Percentiles rank a stretch among this genome's conserved stretches.
These are phyloP conservation scores for Rosa persica DNA, from an alignment of 306 rosid genomes.

Conservation along the genomic window DNA sequence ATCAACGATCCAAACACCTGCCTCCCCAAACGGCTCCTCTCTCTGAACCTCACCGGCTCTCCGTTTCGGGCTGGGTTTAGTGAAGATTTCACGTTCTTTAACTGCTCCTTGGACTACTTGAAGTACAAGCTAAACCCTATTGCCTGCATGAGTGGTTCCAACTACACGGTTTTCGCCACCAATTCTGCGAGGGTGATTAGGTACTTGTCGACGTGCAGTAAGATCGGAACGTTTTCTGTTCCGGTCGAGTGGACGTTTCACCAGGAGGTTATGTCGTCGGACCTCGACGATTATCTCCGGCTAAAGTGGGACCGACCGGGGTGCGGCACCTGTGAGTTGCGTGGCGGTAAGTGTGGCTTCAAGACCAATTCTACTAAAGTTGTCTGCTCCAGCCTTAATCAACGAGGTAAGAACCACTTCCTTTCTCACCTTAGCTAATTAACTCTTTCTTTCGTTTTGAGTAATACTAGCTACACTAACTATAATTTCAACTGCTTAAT, in stretches of 20 bases:
- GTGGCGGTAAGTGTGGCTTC: slow-evolving; percentile 61
- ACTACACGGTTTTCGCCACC: slow-evolving; percentile 51
- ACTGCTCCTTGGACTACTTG: slow-evolving; percentile 54
- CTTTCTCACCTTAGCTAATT: not conserved
- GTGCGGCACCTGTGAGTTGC: slow-evolving; percentile 58
- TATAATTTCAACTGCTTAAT: too few relatives aligned
- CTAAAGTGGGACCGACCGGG: slow-evolving; percentile 59
- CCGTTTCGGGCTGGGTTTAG: slow-evolving; percentile 42
- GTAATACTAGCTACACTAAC: too few relatives aligned
- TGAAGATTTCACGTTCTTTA: slow-evolving; percentile 55
- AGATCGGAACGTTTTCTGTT: slow-evolving; percentile 34
- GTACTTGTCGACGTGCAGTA: slow-evolving; percentile 41
- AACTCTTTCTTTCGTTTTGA: not conserved
- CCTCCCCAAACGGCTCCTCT: slow-evolving; percentile 54
- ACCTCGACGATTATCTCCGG: slow-evolving; percentile 37
- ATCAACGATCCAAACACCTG: slow-evolving; percentile 68
- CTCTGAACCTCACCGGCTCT: slow-evolving; percentile 49
- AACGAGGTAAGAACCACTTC: slow-evolving; percentile 31
- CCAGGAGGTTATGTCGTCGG: slow-evolving; percentile 35
- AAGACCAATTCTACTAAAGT: slow-evolving; percentile 32
- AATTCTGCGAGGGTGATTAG: slow-evolving; percentile 20
- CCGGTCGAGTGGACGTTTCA: slow-evolving; percentile 41
- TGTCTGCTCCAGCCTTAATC: slow-evolving; percentile 45
- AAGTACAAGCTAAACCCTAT: slow-evolving; percentile 42
- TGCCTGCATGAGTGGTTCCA: slow-evolving; percentile 46